Base-by-base conservation (phyloP, 129 eudicot genomes). In the Solidago caesia region DNA sequence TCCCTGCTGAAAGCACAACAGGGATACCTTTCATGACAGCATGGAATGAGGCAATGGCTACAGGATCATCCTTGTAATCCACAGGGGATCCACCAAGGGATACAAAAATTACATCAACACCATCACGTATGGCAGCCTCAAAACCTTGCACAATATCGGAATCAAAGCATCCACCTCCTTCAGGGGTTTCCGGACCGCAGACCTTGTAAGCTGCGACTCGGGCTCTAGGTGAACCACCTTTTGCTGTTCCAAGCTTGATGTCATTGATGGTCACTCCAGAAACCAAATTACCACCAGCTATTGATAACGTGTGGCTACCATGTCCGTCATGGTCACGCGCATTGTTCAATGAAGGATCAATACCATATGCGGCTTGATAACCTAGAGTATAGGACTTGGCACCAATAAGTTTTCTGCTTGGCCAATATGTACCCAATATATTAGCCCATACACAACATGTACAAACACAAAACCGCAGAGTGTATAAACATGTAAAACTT, bases 341-440 rank as follows among this genome's bases (percentile, higher is more conserved):
- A 8, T 78, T 80, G 69, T 73, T 45, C 57, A 26, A 27, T 12
- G 80, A 42, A 33, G 75, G 0, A 16, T 51, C 43, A 1, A 64
- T 10, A 1, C 80, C 83, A 43, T 9, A 43, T 3, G 8, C 1
- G 15, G 84, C 80, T 7, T 7, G 53, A 67, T 83, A 90, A 9
- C 84, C 98, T 80, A 86, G 76, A 83, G 83, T 93, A 76, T 46
- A 90, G 87, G 77, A 93, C 85, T 87, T 86, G 2, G 96, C 96
- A 42, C 98, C 98, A 48, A 93, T 93, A 52, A 93, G 89, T 72
- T 93, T 93, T 67, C 98, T 93, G 77, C n/a, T n/a, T n/a, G n/a
- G n/a, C n/a, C n/a, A n/a, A n/a, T n/a, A n/a, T n/a, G n/a, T n/a
- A n/a, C n/a, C n/a, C n/a, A n/a, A n/a, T n/a, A n/a, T n/a, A n/a